Evolutionary conservation across 2,329 filamentous ascomycete species (phyloP).

Genomic region (Scedosporium boydii): DNA sequence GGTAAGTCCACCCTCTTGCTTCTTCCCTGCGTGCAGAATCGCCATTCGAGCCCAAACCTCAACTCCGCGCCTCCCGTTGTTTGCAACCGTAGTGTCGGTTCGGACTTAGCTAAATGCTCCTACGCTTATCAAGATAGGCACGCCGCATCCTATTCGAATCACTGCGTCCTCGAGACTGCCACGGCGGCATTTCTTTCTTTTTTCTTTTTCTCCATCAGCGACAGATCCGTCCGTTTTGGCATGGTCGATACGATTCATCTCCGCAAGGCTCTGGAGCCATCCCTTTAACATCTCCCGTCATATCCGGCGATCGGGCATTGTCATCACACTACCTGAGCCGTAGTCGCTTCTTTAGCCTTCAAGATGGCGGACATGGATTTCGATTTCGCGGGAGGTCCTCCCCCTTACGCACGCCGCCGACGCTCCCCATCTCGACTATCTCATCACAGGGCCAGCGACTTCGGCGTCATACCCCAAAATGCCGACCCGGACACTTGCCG

Average conservation of each 20-base stretch:
- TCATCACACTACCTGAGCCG: constrained; percentile 4
- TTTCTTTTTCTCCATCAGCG: not conserved
- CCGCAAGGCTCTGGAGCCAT: constrained; percentile 1
- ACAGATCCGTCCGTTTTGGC: not conserved
- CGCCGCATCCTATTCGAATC: not conserved
- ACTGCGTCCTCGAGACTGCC: not conserved
- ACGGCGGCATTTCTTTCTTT: not conserved
- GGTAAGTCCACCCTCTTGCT: not conserved
- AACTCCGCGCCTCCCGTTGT: not conserved
- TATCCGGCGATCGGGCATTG: not conserved
- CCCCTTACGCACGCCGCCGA: constrained; percentile 11
- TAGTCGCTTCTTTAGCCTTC: not conserved
- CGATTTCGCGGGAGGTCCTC: constrained; percentile 1
- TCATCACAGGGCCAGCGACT: not conserved
- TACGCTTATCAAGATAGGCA: not conserved
- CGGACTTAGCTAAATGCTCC: not conserved
- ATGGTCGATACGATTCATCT: not conserved
- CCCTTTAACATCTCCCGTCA: not conserved
- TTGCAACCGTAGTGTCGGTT: not conserved
- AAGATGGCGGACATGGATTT: not conserved
- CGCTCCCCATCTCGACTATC: constrained; percentile 12
- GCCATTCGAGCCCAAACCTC: not conserved
- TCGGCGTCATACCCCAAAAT: not conserved
- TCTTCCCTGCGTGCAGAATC: not conserved
- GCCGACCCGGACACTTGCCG: constrained; percentile 75